Percentiles rank a stretch among this genome's conserved stretches.
These are phyloP conservation scores for Aegle marmelos DNA, from an alignment of 345 rosid species.

Conservation along the genomic window DNA sequence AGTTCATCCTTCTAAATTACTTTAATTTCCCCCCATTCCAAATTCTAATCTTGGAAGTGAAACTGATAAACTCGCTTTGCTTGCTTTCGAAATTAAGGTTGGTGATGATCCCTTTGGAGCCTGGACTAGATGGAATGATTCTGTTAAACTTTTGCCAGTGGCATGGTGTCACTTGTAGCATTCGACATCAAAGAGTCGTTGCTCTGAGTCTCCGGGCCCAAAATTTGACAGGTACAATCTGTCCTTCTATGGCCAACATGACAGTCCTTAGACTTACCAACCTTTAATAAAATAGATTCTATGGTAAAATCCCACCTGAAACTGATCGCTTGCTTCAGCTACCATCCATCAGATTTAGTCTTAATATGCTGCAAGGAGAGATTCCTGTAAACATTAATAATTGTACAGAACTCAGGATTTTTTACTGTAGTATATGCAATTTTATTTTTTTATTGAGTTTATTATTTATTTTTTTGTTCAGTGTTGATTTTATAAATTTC, in stretches of 20 bases:
- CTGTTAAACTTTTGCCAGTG: slow-evolving; percentile 19
- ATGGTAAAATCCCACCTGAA: background rate
- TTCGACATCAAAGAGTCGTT: slow-evolving; percentile 19
- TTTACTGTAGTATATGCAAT: too few relatives aligned
- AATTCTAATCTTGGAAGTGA: slow-evolving; percentile 14
- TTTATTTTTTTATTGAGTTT: too few relatives aligned
- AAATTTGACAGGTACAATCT: background rate
- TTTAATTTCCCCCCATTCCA: background rate
- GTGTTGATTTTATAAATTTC: too few relatives aligned
- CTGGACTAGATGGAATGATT: slow-evolving; percentile 24
- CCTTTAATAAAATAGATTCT: background rate
- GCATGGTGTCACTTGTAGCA: slow-evolving; percentile 27
- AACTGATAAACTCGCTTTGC: slow-evolving; percentile 23
- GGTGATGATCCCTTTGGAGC: slow-evolving; percentile 4
- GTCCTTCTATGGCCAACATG: background rate
- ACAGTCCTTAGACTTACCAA: background rate
- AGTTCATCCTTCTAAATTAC: slow-evolving; percentile 5
- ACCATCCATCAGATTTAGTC: background rate
- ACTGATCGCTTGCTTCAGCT: background rate
- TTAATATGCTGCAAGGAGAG: slow-evolving; percentile 17
- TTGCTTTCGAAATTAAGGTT: slow-evolving; percentile 14
- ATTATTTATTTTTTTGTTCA: too few relatives aligned
- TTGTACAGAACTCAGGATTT: slow-evolving; percentile 20
- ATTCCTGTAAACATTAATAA: slow-evolving; percentile 21
- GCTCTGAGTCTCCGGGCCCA: slow-evolving; percentile 8